phyloP scores from a whole-genome alignment of 2,329 filamentous ascomycete species.

The Verticillium nubilum region DNA sequence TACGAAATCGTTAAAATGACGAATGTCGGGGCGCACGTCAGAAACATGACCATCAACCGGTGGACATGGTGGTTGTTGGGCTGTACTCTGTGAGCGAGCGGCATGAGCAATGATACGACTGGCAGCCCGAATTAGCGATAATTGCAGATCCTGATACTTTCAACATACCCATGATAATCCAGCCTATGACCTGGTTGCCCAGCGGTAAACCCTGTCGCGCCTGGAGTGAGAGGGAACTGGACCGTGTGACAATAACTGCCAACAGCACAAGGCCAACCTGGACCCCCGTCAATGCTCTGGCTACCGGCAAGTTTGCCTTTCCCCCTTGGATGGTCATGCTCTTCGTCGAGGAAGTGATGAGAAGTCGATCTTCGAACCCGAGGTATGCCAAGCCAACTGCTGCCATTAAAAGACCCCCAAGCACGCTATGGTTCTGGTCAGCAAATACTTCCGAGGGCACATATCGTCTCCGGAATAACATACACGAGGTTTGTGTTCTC shows the following conservation, averaged over 20 bases:
- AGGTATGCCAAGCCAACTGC: conserved; percentile 72
- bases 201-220: conserved; percentile 77
- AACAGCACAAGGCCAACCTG: conserved; percentile 73
- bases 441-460: conserved; percentile 3
- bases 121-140: conserved; percentile 1
- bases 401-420: conserved; percentile 76
- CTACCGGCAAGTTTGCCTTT: conserved; percentile 27
- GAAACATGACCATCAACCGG: conserved; percentile 79
- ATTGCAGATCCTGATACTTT: neutral
- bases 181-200: conserved; percentile 84
- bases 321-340: neutral
- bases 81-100: conserved; percentile 73
- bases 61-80: conserved; percentile 88
- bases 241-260: conserved; percentile 79
- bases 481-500: conserved; percentile 75
- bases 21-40: conserved; percentile 89
- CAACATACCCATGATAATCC: conserved; percentile 65
- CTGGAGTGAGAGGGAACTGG: conserved; percentile 79
- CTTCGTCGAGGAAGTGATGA: neutral
- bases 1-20: conserved; percentile 96
- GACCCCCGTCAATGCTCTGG: conserved; percentile 56
- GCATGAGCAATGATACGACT: conserved; percentile 72
- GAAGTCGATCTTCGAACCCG: conserved; percentile 60
- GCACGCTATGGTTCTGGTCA: conserved; percentile 43
- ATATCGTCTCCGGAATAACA: conserved; percentile 19